Percentiles rank a stretch among this genome's conserved stretches.
Evolutionary conservation across 1,139 yeast genomes (phyloP).

Genomic region (Candida buenavistaensis): DNA sequence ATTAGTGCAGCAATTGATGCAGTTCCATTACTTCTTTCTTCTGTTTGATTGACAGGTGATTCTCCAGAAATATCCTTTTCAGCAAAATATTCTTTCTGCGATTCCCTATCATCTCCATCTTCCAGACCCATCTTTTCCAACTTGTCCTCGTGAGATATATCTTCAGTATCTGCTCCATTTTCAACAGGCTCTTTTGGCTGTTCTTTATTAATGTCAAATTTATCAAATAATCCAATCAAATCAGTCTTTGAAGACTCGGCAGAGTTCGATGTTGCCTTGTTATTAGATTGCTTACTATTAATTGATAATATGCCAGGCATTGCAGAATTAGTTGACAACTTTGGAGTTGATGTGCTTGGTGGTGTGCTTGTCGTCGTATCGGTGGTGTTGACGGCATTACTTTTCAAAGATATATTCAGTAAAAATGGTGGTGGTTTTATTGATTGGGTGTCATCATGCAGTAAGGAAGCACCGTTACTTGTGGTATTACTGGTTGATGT

Average conservation of each 20-base stretch:
- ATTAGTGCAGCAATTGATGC: constrained; percentile 11
- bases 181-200: constrained; percentile 6
- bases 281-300: constrained; percentile 14
- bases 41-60: constrained; percentile 6
- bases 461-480: constrained; percentile 9
- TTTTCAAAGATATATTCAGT: constrained; percentile 19
- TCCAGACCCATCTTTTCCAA: constrained; percentile 12
- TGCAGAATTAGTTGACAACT: constrained; percentile 17
- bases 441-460: constrained; percentile 4
- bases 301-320: constrained; percentile 30
- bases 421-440: constrained; percentile 20
- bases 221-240: constrained; percentile 41
- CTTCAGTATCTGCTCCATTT: constrained; percentile 7
- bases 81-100: not conserved
- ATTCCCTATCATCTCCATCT: constrained; percentile 3
- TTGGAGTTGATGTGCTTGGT: constrained; percentile 11
- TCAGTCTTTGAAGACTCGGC: constrained; percentile 22
- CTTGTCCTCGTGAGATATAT: constrained; percentile 6
- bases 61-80: not conserved
- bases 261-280: constrained; percentile 5
- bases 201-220: constrained; percentile 30
- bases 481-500: constrained; percentile 43
- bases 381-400: constrained; percentile 10
- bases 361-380: constrained; percentile 7
- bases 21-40: constrained; percentile 7